Percentiles rank a stretch among this genome's conserved stretches.
phyloP scores from a whole-genome alignment of 2,329 filamentous ascomycete genomes.

The Botrytis fabae region DNA sequence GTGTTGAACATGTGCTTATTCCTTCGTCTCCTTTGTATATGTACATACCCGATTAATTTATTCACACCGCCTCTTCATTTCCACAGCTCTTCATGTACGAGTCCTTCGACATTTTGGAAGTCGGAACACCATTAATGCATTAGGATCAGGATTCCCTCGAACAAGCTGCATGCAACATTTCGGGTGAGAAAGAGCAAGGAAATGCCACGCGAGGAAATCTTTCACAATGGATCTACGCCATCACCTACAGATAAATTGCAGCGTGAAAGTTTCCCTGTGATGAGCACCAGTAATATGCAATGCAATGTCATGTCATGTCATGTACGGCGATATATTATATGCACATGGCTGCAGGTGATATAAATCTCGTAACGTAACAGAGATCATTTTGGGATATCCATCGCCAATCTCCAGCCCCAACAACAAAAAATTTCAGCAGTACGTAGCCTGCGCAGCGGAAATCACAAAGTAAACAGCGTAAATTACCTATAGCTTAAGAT shows the following conservation, averaged over 20 bases:
- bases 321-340: neutral
- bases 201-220: neutral
- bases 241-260: neutral
- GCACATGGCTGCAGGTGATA: slow-evolving; percentile 4
- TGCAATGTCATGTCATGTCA: slow-evolving; percentile 11
- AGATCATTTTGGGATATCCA: slow-evolving; percentile 7
- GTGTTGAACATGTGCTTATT: slow-evolving; percentile 16
- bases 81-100: neutral
- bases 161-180: neutral
- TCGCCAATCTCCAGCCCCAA: slow-evolving; percentile 4
- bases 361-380: slow-evolving; percentile 16
- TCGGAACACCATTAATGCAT: neutral
- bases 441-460: neutral
- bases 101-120: neutral
- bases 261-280: neutral
- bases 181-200: neutral
- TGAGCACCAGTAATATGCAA: slow-evolving; percentile 13
- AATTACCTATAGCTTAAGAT: slow-evolving; percentile 4
- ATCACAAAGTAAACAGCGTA: neutral
- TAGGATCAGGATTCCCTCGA: neutral
- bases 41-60: neutral
- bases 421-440: neutral
- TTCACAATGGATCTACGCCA: neutral
- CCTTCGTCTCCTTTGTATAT: neutral
- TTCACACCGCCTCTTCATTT: slow-evolving; percentile 14